Conservation (phyloP, 2,329 filamentous ascomycete species). For the Waltergamsia citrina region DNA sequence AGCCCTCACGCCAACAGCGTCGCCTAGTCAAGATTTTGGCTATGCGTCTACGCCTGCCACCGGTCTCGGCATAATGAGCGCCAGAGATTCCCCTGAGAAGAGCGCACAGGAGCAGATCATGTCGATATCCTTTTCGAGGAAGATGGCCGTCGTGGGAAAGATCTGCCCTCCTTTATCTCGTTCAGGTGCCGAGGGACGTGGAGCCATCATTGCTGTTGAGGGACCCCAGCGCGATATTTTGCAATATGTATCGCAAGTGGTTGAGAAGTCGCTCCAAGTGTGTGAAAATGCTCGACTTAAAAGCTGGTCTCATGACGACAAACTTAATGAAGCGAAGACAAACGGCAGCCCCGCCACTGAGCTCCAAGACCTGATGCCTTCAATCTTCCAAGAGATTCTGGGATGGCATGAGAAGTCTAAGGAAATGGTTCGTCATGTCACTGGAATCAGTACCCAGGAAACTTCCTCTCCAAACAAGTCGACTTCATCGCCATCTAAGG, state of each 20-base stretch:
- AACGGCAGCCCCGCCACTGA: slow-evolving; percentile 1
- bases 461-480: no score
- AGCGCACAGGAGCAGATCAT: slow-evolving; percentile 51
- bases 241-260: slow-evolving; percentile 49
- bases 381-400: slow-evolving; percentile 59
- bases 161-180: slow-evolving; percentile 59
- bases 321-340: not conserved
- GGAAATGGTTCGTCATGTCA: slow-evolving; percentile 51
- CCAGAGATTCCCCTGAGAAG: slow-evolving; percentile 2
- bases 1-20: slow-evolving; percentile 20
- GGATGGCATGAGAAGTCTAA: slow-evolving; percentile 69
- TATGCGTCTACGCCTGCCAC: slow-evolving; percentile 2
- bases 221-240: slow-evolving; percentile 50
- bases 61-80: not conserved
- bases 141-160: slow-evolving; percentile 65
- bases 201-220: slow-evolving; percentile 76
- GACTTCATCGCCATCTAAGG: no score
- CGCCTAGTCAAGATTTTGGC: slow-evolving; percentile 9
- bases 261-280: slow-evolving; percentile 51
- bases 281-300: slow-evolving; percentile 31
- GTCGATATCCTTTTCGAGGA: slow-evolving; percentile 64
- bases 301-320: slow-evolving; percentile 29
- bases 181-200: slow-evolving; percentile 37
- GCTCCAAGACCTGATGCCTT: slow-evolving; percentile 33
- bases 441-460: slow-evolving; percentile 3